Conservation (phyloP, 139 green algal genomes). For the Coccomyxa sp. region DNA sequence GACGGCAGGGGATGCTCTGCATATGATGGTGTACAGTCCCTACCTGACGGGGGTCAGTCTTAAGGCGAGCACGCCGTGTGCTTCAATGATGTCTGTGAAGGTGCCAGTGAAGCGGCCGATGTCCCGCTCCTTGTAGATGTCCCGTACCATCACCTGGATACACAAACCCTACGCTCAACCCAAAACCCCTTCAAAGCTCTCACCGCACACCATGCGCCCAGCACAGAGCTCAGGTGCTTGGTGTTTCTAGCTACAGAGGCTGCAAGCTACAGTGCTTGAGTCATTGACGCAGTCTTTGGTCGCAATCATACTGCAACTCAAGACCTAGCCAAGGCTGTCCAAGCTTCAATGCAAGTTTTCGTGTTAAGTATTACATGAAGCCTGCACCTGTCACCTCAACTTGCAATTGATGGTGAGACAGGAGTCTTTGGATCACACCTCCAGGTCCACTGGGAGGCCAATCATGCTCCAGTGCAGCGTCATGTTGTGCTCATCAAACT, state of each 20-base stretch:
- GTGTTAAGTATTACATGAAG: no score
- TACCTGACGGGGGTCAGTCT: slow-evolving; percentile 5
- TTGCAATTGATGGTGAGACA: no score
- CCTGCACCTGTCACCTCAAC: no score
- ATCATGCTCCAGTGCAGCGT: slow-evolving; percentile 38
- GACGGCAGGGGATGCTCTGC: not conserved
- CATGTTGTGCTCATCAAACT: slow-evolving; percentile 25
- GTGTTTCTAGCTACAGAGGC: no score
- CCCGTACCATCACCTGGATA: slow-evolving; percentile 27
- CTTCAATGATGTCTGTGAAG: slow-evolving; percentile 7
- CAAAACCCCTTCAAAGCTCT: no score
- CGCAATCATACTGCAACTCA: not conserved
- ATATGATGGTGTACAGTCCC: not conserved
- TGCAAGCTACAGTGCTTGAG: no score
- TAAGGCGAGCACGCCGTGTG: slow-evolving; percentile 15
- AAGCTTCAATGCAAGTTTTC: no score
- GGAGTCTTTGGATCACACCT: no score
- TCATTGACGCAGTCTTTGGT: not conserved
- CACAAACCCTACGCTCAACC: no score
- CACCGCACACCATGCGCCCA: no score
- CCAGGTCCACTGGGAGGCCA: slow-evolving; percentile 14
- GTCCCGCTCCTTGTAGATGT: slow-evolving; percentile 43
- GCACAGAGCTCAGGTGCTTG: no score
- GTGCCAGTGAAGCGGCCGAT: slow-evolving; percentile 22
- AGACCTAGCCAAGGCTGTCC: no score